Evolutionary conservation across 1,139 yeast genomes (phyloP), one percentile per base, ranked within the genome.

Genomic region (Taphrina flavorubra): DNA sequence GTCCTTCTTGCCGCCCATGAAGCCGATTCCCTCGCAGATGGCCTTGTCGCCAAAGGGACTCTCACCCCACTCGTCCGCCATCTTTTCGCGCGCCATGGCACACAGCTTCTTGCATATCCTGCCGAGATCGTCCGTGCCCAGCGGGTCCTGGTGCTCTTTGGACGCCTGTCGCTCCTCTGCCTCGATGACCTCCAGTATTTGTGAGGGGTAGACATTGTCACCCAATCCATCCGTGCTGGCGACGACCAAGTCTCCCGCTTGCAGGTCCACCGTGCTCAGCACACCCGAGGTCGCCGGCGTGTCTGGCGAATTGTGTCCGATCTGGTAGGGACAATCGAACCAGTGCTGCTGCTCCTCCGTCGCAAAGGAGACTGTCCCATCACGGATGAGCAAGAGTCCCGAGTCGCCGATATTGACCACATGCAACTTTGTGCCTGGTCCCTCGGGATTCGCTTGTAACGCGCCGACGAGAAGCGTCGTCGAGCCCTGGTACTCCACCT

Each of bases 221-320:
- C 71, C 69, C 40, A 70, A 65, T 6, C 72, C 72, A 39, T 70
- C 72, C n/a, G 72, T 69, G 44, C 71, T 51, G 8, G 71, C 51
- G 8, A 70, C 61, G 46, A 70, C 37, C 42, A 70, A n/a, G 51
- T 70, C 72, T 8, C 67, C 69, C 6, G 44, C 58, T 20, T 53
- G 61, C 18, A 66, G 36, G 18, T 51, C 67, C 40, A 70, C 46
- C 8, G 57, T 49, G 18, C 46, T 49, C 51, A 58, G 18, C 20
- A 37, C 60, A 8, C 61, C 57, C 20, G 69, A 57, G 20, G 55
- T 68, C 37, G 58, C 69, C 25, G 69, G 69, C 36, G 65, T 58
- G 59, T 70, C 71, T 10, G 65, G 53, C 6, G 72, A 70, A 59
- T 70, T 70, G 49, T 71, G 70, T 4, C 72, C 72, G 37, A 70